Conservation (phyloP, 768 basidiomycete genomes). For the Tephrocybe rancida region DNA sequence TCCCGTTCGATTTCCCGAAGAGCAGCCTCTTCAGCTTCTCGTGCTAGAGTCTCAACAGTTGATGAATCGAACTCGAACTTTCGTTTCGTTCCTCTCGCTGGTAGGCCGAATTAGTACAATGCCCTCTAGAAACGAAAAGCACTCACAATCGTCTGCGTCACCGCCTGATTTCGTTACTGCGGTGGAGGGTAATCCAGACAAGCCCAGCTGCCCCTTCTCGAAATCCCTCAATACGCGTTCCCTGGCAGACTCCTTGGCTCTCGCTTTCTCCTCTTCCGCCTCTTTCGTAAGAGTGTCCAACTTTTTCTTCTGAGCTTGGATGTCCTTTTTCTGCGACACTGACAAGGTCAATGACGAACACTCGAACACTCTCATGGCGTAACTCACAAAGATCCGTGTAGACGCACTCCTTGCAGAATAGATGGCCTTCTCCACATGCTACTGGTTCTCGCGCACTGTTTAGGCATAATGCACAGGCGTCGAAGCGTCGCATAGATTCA, state of each 20-base stretch:
- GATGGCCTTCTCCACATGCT: constrained; percentile 82
- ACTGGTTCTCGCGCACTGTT: constrained; percentile 83
- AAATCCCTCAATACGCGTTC: constrained; percentile 91
- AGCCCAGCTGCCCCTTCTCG: constrained; percentile 79
- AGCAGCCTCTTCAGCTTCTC: constrained; percentile 89
- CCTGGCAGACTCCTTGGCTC: constrained; percentile 72
- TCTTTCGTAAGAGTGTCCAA: constrained; percentile 76
- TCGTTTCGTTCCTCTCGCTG: constrained; percentile 68
- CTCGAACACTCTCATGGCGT: not conserved
- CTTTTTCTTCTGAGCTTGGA: constrained; percentile 86
- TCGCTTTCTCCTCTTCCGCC: constrained; percentile 77
- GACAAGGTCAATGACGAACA: constrained; percentile 13
- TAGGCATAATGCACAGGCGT: constrained; percentile 89
- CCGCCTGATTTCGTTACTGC: constrained; percentile 41
- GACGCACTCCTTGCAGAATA: constrained; percentile 96
- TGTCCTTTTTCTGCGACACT: constrained; percentile 91
- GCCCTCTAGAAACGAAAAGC: not conserved
- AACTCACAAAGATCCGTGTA: constrained; percentile 79
- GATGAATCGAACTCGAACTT: constrained; percentile 84
- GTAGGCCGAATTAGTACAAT: constrained; percentile 1
- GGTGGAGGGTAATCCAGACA: constrained; percentile 48
- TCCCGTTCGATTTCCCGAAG: constrained; percentile 81
- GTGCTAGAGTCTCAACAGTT: constrained; percentile 68
- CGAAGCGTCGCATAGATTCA: constrained; percentile 91
- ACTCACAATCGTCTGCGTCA: constrained; percentile 36